phyloP scores from a whole-genome alignment of 805 yeast genomes.

The Yarrowia divulgata region DNA sequence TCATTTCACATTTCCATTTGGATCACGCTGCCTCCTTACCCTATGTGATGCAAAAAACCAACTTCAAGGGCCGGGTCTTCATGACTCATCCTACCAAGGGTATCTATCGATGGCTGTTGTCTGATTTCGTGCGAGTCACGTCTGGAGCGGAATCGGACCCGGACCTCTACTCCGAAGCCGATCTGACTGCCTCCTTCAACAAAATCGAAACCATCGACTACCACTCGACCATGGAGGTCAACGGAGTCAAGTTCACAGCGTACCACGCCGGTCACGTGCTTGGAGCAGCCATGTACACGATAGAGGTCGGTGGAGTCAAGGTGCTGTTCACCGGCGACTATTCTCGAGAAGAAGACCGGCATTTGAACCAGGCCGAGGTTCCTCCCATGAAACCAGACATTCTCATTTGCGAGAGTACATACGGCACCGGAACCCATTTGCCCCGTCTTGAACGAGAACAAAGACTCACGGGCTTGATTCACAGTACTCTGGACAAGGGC shows the following conservation, averaged over 20 bases:
- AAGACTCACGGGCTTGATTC: slow-evolving; percentile 80
- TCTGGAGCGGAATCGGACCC: slow-evolving; percentile 50
- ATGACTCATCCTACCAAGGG: slow-evolving; percentile 99
- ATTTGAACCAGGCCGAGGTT: slow-evolving; percentile 91
- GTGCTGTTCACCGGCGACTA: slow-evolving; percentile 95
- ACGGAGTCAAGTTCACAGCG: slow-evolving; percentile 94
- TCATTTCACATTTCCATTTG: slow-evolving; percentile 93
- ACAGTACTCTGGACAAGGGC: slow-evolving; percentile 81
- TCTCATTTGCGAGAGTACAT: slow-evolving; percentile 91
- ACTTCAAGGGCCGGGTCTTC: slow-evolving; percentile 91
- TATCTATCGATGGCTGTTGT: slow-evolving; percentile 91
- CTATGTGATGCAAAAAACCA: slow-evolving; percentile 96
- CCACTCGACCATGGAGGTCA: slow-evolving; percentile 93
- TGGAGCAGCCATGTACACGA: slow-evolving; percentile 97
- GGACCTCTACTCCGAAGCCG: slow-evolving; percentile 85
- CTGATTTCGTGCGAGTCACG: slow-evolving; percentile 93
- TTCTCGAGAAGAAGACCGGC: slow-evolving; percentile 95
- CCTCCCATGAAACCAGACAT: slow-evolving; percentile 90
- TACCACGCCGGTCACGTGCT: slow-evolving; percentile 99
- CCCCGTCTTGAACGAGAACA: slow-evolving; percentile 86
- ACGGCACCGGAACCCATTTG: slow-evolving; percentile 97
- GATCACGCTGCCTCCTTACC: slow-evolving; percentile 99
- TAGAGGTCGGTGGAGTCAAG: slow-evolving; percentile 92
- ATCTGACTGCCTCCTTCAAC: slow-evolving; percentile 84
- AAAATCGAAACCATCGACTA: slow-evolving; percentile 92